These are phyloP conservation scores for Cinnamomum chago DNA, from an alignment of 164 flowering plant species.

Conservation along the genomic window DNA sequence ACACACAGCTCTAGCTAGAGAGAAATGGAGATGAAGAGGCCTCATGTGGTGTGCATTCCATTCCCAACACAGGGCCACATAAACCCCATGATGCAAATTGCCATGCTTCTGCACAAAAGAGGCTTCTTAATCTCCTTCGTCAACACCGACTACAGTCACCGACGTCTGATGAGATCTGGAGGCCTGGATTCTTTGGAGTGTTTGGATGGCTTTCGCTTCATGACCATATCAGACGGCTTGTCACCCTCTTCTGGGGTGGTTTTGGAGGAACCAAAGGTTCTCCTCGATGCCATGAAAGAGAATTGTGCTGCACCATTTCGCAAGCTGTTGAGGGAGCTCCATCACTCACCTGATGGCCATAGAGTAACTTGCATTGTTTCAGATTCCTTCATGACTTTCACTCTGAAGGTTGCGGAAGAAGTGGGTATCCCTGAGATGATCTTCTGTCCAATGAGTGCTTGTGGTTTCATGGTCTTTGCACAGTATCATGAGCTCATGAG, in stretches of 20 bases:
- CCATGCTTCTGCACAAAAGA: neutral
- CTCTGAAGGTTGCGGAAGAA: conserved; percentile 26
- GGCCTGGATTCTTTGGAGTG: neutral
- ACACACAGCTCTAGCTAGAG: too few species aligned
- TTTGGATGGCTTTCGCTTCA: neutral
- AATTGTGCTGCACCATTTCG: conserved; percentile 27
- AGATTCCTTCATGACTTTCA: conserved; percentile 40
- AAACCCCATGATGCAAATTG: conserved; percentile 21
- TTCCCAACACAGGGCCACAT: conserved; percentile 28
- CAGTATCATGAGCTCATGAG: conserved; percentile 7
- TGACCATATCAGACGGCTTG: neutral
- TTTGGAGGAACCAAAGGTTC: too few species aligned
- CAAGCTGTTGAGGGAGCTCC: conserved; percentile 26
- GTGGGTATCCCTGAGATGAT: conserved; percentile 34
- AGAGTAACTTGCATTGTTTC: conserved; percentile 36
- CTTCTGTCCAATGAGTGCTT: conserved; percentile 41
- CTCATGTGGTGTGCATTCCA: conserved; percentile 15
- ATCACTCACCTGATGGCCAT: conserved; percentile 21
- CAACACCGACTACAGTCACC: conserved; percentile 4
- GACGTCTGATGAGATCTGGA: neutral
- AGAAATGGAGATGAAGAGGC: neutral
- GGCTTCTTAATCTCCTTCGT: conserved; percentile 40
- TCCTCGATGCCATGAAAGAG: neutral
- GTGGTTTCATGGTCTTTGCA: conserved; percentile 30
- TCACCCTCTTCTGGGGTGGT: neutral